phyloP scores from a whole-genome alignment of 2,329 filamentous ascomycete species.

The Cercospora sojina region DNA sequence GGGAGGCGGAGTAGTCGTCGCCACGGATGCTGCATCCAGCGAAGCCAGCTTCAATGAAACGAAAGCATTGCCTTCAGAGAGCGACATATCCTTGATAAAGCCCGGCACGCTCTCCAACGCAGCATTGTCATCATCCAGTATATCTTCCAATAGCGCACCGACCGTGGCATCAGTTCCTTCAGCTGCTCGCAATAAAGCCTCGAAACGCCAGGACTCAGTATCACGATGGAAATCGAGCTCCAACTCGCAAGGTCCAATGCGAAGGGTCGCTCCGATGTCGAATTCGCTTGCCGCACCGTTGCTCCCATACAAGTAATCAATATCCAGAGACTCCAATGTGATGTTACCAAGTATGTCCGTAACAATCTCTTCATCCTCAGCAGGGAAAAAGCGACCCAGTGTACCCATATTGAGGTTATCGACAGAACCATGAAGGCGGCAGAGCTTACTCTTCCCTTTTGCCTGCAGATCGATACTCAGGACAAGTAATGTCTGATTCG shows the following conservation, averaged over 20 bases:
- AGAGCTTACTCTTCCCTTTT: not conserved
- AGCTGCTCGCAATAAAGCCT: not conserved
- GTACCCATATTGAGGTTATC: not conserved
- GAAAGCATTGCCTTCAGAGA: not conserved
- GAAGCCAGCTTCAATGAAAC: not conserved
- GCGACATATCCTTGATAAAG: not conserved
- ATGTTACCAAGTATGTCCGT: slow-evolving; percentile 7
- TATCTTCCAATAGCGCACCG: not conserved
- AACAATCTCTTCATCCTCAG: not conserved
- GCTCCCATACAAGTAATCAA: slow-evolving; percentile 7
- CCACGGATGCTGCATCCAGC: not conserved
- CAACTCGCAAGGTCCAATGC: slow-evolving; percentile 6
- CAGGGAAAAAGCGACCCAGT: slow-evolving; percentile 4
- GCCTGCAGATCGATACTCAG: not conserved
- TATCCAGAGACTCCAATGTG: not conserved
- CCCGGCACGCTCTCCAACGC: not conserved
- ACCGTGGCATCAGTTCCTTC: not conserved
- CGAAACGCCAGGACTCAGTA: not conserved
- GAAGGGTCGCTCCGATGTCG: not conserved
- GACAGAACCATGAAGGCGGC: not conserved
- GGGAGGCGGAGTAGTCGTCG: not conserved
- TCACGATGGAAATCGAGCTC: not conserved
- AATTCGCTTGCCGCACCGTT: not conserved
- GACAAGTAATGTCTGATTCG: not conserved
- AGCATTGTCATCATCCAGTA: not conserved